phyloP scores from a whole-genome alignment of 139 green algal genomes.

The Coelastrella sp. region DNA sequence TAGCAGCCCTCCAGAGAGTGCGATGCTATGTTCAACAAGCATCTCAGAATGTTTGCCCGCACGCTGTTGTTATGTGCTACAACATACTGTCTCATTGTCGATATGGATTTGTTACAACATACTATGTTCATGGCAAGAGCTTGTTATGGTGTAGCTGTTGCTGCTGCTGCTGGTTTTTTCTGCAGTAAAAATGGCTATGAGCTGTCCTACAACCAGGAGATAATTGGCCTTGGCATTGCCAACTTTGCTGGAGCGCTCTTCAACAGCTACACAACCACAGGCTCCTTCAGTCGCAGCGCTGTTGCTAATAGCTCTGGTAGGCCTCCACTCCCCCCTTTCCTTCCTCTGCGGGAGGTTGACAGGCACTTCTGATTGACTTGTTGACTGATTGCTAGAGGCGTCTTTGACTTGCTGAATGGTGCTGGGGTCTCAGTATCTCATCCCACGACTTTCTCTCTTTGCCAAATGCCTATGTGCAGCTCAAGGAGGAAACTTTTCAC shows the following conservation, averaged over 20 bases:
- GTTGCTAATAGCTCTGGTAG: slow-evolving; percentile 59
- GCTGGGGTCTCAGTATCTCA: too few relatives aligned
- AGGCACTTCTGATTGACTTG: not conserved
- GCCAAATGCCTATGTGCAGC: too few relatives aligned
- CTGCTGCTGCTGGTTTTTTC: not conserved
- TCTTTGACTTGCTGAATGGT: too few relatives aligned
- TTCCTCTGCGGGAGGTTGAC: not conserved
- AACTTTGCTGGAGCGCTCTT: slow-evolving; percentile 85
- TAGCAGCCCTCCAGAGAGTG: too few relatives aligned
- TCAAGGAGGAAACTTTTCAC: too few relatives aligned
- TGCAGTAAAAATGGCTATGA: slow-evolving; percentile 76
- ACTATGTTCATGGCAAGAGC: too few relatives aligned
- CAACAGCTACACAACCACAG: slow-evolving; percentile 86
- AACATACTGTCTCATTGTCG: too few relatives aligned
- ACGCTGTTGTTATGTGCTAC: too few relatives aligned
- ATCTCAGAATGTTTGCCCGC: too few relatives aligned
- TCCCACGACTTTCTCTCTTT: too few relatives aligned
- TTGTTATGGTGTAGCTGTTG: not conserved
- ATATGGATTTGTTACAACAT: too few relatives aligned
- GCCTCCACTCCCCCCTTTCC: not conserved
- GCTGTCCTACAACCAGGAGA: slow-evolving; percentile 82
- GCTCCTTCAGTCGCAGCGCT: slow-evolving; percentile 71
- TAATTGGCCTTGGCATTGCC: slow-evolving; percentile 81
- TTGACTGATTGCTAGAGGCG: not conserved
- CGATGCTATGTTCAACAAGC: too few relatives aligned